Percentiles rank a stretch among this genome's conserved stretches.
These are phyloP conservation scores for Geotrichum histeridarum DNA, from an alignment of 1,139 yeast genomes.

Conservation along the genomic window DNA sequence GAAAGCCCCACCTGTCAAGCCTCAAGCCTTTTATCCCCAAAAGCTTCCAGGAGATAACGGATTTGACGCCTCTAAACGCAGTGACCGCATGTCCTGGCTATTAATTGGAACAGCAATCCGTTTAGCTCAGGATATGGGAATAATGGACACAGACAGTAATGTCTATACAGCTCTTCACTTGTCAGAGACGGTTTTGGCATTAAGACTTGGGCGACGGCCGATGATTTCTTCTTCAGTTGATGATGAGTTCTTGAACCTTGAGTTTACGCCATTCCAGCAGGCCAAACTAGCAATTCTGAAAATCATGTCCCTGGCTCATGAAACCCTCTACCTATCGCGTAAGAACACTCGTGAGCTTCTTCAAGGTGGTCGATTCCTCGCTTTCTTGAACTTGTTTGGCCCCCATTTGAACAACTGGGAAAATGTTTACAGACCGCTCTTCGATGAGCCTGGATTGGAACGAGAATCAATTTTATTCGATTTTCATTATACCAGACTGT, in stretches of 20 bases:
- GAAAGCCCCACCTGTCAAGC: constrained; percentile 9
- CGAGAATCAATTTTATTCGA: constrained; percentile 74
- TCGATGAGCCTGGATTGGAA: constrained; percentile 54
- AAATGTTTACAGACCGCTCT: constrained; percentile 51
- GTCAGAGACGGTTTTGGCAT: constrained; percentile 56
- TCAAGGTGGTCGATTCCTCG: constrained; percentile 55
- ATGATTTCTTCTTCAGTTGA: constrained; percentile 36
- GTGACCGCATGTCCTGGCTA: constrained; percentile 93
- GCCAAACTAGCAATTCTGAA: constrained; percentile 77
- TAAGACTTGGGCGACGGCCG: constrained; percentile 38
- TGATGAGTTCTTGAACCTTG: constrained; percentile 34
- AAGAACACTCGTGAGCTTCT: constrained; percentile 37
- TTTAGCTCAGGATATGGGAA: constrained; percentile 80
- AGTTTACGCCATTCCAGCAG: constrained; percentile 59
- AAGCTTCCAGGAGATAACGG: constrained; percentile 51
- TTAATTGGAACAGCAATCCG: constrained; percentile 81
- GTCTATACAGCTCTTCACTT: constrained; percentile 79
- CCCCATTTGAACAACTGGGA: constrained; percentile 81
- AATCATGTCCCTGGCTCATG: constrained; percentile 78
- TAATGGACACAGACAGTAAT: constrained; percentile 66
- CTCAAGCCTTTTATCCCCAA: constrained; percentile 17
- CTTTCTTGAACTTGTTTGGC: constrained; percentile 64
- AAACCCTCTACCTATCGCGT: constrained; percentile 58
- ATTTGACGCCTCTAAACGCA: constrained; percentile 76
- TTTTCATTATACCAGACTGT: constrained; percentile 75